phyloP scores from a whole-genome alignment of 1,139 yeast species.

The Taphrina communis region DNA sequence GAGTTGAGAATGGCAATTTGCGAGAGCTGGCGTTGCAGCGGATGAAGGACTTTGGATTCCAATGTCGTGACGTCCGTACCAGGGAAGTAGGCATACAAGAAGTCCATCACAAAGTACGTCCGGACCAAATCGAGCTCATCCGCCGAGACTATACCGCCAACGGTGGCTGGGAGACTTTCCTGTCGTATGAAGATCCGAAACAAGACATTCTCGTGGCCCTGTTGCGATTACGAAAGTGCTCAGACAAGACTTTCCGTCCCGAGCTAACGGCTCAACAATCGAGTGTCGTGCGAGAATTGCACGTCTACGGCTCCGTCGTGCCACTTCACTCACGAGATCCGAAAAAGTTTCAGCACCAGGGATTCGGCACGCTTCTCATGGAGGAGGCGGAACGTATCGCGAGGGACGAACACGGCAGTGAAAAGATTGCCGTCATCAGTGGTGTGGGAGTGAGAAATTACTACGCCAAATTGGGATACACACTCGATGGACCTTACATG shows the following conservation, averaged over 20 bases:
- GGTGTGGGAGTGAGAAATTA: constrained; percentile 98
- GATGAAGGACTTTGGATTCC: constrained; percentile 97
- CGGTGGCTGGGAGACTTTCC: constrained; percentile 98
- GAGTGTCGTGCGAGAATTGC: constrained; percentile 91
- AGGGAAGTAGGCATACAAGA: constrained; percentile 99
- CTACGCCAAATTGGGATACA: constrained; percentile 88
- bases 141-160: constrained; percentile 96
- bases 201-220: constrained; percentile 94
- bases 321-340: constrained; percentile 98
- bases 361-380: constrained; percentile 95
- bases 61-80: constrained; percentile 96
- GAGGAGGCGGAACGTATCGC: constrained; percentile 98
- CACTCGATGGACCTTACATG: constrained; percentile 68
- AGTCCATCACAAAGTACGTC: constrained; percentile 94
- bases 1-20: constrained; percentile 96
- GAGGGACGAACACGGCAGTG: constrained; percentile 90
- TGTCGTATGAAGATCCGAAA: constrained; percentile 95
- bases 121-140: constrained; percentile 94
- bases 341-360: constrained; percentile 97
- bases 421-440: constrained; percentile 88
- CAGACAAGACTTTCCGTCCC: constrained; percentile 84
- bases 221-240: constrained; percentile 83
- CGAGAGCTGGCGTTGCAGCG: constrained; percentile 94
- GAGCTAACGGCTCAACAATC: constrained; percentile 86
- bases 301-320: constrained; percentile 96